Conservation (phyloP, 768 basidiomycete genomes). For the Mycena albidolilacea region DNA sequence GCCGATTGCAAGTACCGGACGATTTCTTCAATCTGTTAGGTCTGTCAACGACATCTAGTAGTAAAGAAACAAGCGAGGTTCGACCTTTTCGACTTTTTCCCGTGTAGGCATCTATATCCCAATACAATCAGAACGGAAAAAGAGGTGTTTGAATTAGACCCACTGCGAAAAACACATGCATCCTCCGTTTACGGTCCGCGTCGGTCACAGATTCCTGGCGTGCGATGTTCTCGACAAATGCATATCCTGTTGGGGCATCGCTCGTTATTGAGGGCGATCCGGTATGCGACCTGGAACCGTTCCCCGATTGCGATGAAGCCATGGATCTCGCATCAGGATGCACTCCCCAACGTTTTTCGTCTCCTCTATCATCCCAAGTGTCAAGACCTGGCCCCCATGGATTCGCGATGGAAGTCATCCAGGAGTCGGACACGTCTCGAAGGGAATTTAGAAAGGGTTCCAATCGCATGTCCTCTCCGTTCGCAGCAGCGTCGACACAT, state of each 20-base stretch:
- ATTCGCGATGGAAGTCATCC: conserved; percentile 9
- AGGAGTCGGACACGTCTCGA: conserved; percentile 21
- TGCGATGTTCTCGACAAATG: conserved; percentile 33
- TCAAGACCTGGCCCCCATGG: conserved; percentile 27
- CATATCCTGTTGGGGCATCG: conserved; percentile 12
- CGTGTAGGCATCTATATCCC: neutral
- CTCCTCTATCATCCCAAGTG: conserved; percentile 21
- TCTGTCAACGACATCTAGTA: neutral
- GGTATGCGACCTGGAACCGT: conserved; percentile 12
- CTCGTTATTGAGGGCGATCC: conserved; percentile 21
- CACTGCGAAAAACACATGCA: conserved; percentile 70
- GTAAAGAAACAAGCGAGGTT: neutral
- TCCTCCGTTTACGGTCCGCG: conserved; percentile 56
- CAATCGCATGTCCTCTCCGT: conserved; percentile 33
- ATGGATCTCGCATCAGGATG: conserved; percentile 8
- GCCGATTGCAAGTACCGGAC: conserved; percentile 55
- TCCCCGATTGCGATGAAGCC: conserved; percentile 18
- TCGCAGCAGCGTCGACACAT: conserved; percentile 20
- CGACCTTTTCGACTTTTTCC: neutral
- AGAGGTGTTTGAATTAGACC: conserved; percentile 32
- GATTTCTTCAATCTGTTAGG: conserved; percentile 65
- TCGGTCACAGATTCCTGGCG: conserved; percentile 37
- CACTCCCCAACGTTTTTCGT: conserved; percentile 24
- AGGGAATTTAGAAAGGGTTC: conserved; percentile 35
- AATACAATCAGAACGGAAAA: neutral